phyloP scores from a whole-genome alignment of 1,284 basidiomycete species.

The Moesziomyces antarcticus region DNA sequence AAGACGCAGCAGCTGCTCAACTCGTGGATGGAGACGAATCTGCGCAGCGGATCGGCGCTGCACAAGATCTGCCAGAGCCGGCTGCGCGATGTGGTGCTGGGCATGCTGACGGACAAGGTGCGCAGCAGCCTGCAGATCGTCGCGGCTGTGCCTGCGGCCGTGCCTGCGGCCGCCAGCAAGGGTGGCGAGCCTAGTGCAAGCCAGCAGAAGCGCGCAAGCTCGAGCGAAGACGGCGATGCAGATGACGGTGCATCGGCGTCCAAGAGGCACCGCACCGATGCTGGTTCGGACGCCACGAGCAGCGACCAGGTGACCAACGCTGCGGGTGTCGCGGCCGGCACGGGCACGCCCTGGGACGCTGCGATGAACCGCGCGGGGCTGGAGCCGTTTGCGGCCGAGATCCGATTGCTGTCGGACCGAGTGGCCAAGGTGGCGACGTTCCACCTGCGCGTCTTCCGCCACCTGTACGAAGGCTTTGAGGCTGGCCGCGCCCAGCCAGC shows the following conservation, averaged over 20 bases:
- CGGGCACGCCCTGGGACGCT: constrained; percentile 23
- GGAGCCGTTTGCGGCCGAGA: constrained; percentile 54
- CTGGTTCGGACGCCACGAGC: not conserved
- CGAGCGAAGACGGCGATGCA: constrained; percentile 6
- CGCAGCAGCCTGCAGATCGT: constrained; percentile 10
- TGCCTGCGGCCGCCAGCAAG: not conserved
- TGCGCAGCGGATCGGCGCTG: constrained; percentile 42
- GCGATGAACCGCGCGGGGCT: constrained; percentile 47
- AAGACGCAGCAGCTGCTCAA: constrained; percentile 49
- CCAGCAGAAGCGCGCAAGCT: constrained; percentile 18
- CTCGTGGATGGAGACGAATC: constrained; percentile 58
- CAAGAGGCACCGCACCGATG: constrained; percentile 20
- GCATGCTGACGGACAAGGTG: constrained; percentile 44
- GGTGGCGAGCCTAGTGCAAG: not conserved
- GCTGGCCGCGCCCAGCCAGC: constrained; percentile 13
- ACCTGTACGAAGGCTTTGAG: constrained; percentile 49
- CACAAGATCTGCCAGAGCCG: constrained; percentile 56
- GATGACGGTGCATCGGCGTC: not conserved
- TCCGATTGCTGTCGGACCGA: constrained; percentile 51
- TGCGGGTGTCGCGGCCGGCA: not conserved
- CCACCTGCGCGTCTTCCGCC: constrained; percentile 55
- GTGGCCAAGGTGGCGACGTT: constrained; percentile 56
- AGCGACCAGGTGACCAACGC: not conserved
- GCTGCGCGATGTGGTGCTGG: constrained; percentile 42
- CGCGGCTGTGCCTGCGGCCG: not conserved